Evolutionary conservation across 768 basidiomycete species (phyloP), one percentile per base, ranked within the genome.

Genomic region (Kwoniella newhampshirensis): DNA sequence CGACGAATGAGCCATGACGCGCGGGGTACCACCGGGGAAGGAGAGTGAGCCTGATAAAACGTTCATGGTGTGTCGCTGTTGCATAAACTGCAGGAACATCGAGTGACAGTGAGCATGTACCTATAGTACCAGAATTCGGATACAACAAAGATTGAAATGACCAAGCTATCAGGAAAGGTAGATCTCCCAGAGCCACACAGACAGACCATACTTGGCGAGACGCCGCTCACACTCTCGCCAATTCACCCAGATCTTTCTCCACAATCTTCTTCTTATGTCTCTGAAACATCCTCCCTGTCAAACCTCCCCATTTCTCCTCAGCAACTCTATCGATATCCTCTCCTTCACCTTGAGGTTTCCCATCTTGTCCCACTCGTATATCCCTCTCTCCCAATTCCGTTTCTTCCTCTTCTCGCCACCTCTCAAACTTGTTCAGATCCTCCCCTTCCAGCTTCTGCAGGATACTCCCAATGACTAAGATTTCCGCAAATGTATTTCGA

Each of bases 391-490:
- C 46, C 9, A 25, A 35, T 18, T 28, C 36, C 15, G 20, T 54
- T 1, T 43, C 54, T 30, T 52, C 53, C 27, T 66, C 53, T 17
- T 41, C 59, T 41, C 54, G 30, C 42, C 43, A 62, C 46, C 71
- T 30, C 41, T 73, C 74, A 43, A 75, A 75, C 12, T 39, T 54
- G 26, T 68, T 52, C 37, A 50, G 46, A 40, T 75, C 66, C 20
- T 68, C 63, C 5, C 74, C 74, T 45, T 73, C 65, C 12, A 75
- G 61, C 50, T 63, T 66, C 45, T 73, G 68, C 28, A 75, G 47
- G 18, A 64, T 65, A 30, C 64, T 59, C 11, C 69, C 71, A 12
- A 68, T 37, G 1, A 70, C 72, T 3, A 76, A 59, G 23, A 76
- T 61, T 20, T 63, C 62, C 15, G 75, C 73, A 54, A 76, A 76